Base-by-base conservation (phyloP, 768 basidiomycete species). In the Piloderma croceum region DNA sequence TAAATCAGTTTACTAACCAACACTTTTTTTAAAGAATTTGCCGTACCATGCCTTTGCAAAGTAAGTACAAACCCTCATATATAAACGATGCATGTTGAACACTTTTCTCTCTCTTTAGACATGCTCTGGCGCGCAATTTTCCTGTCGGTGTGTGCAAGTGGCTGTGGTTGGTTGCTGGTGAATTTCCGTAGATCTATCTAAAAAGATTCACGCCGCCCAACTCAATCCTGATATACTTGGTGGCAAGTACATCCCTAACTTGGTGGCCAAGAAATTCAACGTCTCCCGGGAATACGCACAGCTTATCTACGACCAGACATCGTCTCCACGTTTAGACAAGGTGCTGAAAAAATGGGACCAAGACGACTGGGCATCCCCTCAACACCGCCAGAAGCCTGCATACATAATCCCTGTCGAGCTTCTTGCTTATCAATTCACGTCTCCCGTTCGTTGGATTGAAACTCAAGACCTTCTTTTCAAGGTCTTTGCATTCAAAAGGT, bases 121-220 rank as follows among this genome's bases (percentile, higher is more conserved):
- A n/a, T n/a, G n/a, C 98, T 98, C 65, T 77, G 98, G 27, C 98
- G 96, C 96, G 93, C 93, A 12, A 92, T 92, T 58, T 92, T 96
- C 21, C 75, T 94, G 81, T 89, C 93, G 7, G 94, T 96, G 87
- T 81, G 92, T 51, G 89, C 90, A 42, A 94, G 88, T 91, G 57
- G 65, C 87, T 76, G 18, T 37, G 19, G 12, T 4, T 19, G 33
- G 44, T 22, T 49, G 24, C 34, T 5, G 43, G 43, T 22, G 31
- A 32, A 15, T 24, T 7, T 45, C 34, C 31, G 4, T 45, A 91
- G 90, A 98, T 63, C 71, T 99, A 12, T 93, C 92, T 29, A 98
- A 97, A 77, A 99, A 98, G 70, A 93, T 99, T 63, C 90, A 96
- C 53, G 74, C 90, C 1, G 72, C 78, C 7, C 80, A 93, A 43